These are phyloP conservation scores for Aspergillus pseudoglaucus DNA, from an alignment of 2,329 filamentous ascomycete genomes.

Conservation along the genomic window DNA sequence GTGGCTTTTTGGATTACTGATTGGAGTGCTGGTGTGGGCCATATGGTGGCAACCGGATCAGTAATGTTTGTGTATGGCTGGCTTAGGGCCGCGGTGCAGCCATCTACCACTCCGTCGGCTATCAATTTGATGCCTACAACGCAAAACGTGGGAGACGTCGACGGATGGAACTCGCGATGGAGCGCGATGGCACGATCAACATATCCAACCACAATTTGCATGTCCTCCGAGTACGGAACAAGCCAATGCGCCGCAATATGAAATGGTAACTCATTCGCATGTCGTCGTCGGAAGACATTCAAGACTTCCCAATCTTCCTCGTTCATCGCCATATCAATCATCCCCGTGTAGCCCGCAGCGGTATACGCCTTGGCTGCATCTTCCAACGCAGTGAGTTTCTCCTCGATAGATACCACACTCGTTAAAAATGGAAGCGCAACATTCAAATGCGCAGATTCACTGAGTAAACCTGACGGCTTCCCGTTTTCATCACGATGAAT, in stretches of 20 bases:
- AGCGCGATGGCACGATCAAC: slow-evolving; percentile 43
- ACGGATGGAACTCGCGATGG: slow-evolving; percentile 32
- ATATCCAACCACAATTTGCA: slow-evolving; percentile 34
- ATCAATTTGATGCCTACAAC: slow-evolving; percentile 47
- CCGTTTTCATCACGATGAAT: slow-evolving; percentile 43
- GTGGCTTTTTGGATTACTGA: slow-evolving; percentile 41
- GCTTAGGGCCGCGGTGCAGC: slow-evolving; percentile 44
- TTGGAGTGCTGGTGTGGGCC: slow-evolving; percentile 37
- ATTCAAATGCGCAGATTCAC: slow-evolving; percentile 41
- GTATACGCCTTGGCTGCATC: slow-evolving; percentile 40
- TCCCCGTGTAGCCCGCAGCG: slow-evolving; percentile 41
- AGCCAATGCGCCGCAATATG: slow-evolving; percentile 46
- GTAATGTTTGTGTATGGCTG: slow-evolving; percentile 41
- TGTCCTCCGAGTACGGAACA: slow-evolving; percentile 37
- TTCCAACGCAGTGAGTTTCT: slow-evolving; percentile 37
- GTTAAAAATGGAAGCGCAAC: slow-evolving; percentile 44
- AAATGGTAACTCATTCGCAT: slow-evolving; percentile 32
- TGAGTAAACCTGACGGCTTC: slow-evolving; percentile 40
- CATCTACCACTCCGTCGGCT: slow-evolving; percentile 46
- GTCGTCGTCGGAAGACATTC: slow-evolving; percentile 25
- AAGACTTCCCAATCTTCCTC: slow-evolving; percentile 43
- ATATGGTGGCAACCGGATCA: slow-evolving; percentile 41
- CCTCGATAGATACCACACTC: slow-evolving; percentile 35
- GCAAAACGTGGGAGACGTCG: slow-evolving; percentile 36
- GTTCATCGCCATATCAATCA: slow-evolving; percentile 50